These are phyloP conservation scores for Pichia pseudocactophila DNA, from an alignment of 805 yeast genomes.

Conservation along the genomic window DNA sequence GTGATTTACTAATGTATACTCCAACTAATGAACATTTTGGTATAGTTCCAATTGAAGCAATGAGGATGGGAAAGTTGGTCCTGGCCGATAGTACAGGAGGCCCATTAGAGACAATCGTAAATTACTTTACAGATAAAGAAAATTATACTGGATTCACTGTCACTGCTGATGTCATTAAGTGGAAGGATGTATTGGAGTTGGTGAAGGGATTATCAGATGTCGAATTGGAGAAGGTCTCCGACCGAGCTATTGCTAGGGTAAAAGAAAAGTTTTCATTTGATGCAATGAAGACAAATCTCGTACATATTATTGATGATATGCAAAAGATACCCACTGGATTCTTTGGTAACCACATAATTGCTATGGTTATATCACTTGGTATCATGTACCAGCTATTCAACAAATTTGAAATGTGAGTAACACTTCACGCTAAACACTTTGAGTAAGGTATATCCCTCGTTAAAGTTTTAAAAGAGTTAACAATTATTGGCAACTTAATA, in stretches of 20 bases:
- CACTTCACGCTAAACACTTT: too few species aligned
- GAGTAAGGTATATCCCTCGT: too few species aligned
- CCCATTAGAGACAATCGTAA: conserved; percentile 70
- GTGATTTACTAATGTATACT: conserved; percentile 69
- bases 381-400: background rate
- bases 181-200: conserved; percentile 45
- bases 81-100: conserved; percentile 88
- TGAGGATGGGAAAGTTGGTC: conserved; percentile 77
- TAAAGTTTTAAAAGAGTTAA: too few species aligned
- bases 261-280: conserved; percentile 34
- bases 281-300: conserved; percentile 30
- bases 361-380: background rate
- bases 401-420: background rate
- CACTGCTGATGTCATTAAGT: conserved; percentile 36
- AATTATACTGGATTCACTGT: conserved; percentile 53
- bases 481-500: too few species aligned
- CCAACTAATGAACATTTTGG: conserved; percentile 95
- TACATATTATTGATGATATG: conserved; percentile 12
- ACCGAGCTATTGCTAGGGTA: conserved; percentile 29
- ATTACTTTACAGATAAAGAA: conserved; percentile 15
- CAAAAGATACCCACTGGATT: background rate
- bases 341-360: background rate
- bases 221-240: conserved; percentile 8
- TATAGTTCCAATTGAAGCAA: conserved; percentile 93
- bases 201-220: conserved; percentile 21